These are phyloP conservation scores for Sphagnum tenellum DNA, from an alignment of 225 moss, liverwort and hornwort genomes.

Conservation along the genomic window DNA sequence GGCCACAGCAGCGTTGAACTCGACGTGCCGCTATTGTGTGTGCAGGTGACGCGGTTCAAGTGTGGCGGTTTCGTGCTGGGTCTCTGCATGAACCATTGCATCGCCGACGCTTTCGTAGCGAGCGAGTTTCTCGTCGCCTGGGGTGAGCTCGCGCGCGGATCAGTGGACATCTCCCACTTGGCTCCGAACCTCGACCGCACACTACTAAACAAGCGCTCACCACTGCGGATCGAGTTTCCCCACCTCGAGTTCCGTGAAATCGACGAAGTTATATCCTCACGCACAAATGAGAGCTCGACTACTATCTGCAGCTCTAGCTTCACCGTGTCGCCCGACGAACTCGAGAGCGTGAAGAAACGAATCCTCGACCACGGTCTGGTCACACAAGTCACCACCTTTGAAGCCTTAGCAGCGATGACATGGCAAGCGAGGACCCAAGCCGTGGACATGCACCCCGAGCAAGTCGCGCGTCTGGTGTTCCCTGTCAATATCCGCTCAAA, in stretches of 20 bases:
- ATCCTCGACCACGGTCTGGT: no score
- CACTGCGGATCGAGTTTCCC: no score
- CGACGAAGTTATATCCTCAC: no score
- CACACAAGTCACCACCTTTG: conserved; percentile 1
- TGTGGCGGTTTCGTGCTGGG: conserved; percentile 4
- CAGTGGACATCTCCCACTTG: no score
- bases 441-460: conserved; percentile 11
- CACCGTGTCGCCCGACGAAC: no score
- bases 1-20: neutral
- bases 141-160: neutral
- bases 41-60: conserved; percentile 1
- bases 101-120: neutral
- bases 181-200: no score
- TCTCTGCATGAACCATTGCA: neutral
- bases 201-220: no score
- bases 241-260: no score
- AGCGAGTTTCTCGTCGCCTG: neutral
- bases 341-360: no score
- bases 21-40: neutral
- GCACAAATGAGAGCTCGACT: no score
- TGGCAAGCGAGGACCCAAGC: conserved; percentile 33
- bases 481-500: conserved; percentile 34
- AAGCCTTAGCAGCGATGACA: conserved; percentile 22
- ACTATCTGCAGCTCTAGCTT: no score
- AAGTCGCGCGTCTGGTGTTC: conserved; percentile 22